Evolutionary conservation across 805 yeast genomes (phyloP), one percentile per base, ranked within the genome.

Genomic region (Metschnikowia continentalis): DNA sequence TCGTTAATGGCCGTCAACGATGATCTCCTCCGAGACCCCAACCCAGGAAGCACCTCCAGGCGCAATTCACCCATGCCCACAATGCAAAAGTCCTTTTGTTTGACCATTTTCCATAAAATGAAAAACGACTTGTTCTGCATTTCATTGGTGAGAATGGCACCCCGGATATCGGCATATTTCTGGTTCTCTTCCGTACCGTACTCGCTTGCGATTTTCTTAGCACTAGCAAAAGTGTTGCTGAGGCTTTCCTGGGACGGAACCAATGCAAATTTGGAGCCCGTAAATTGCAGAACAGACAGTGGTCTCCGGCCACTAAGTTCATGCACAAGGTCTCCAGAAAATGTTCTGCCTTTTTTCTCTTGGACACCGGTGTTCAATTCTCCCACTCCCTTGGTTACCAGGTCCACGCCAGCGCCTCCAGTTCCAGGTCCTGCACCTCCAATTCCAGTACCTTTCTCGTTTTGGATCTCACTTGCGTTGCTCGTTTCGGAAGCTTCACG

Each of bases 81-180:
- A 19, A 70, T 62, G 33, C 56, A 56, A 15, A 65, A 54, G 10
- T 48, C 48, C 10, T 30, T 30, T n/a, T 47, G 51, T 56, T 56
- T 53, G 20, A 64, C 32, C n/a, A 58, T 46, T 39, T 62, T 52
- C 76, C 76, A 72, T 42, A 72, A 48, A 15, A 69, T 61, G 48
- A 63, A 71, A 54, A 69, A 62, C 5, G 70, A 62, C 52, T 65
- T 70, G 41, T 67, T 67, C 54, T 67, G 77, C 46, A 67, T 61
- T 15, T 69, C 71, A 51, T 72, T 72, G 42, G 74, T 66, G 52
- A 71, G 57, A 6, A 72, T 59, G n/a, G 75, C 76, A 10, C 77
- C 77, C 39, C 62, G 58, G 35, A 69, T 57, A 23, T 63, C 59
- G 11, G 61, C 53, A 44, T 37, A 62, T 38, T 61, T 42, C 17